These are phyloP conservation scores for Kurtzmaniella quercitrusa DNA, from an alignment of 1,139 yeast genomes.

Conservation along the genomic window DNA sequence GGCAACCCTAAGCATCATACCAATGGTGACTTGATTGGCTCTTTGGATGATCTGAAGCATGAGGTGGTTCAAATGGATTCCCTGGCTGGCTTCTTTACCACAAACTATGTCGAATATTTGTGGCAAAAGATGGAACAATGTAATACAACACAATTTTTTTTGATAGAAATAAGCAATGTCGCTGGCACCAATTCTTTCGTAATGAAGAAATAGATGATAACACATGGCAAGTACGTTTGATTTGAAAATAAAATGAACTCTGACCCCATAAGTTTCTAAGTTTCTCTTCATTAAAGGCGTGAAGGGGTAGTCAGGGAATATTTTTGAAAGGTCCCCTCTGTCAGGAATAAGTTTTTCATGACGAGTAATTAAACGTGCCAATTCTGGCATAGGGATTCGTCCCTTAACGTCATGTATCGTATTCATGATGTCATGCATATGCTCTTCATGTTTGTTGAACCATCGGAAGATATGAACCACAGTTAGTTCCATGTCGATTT, in stretches of 20 bases:
- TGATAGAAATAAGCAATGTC: conserved; percentile 16
- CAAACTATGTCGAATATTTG: conserved; percentile 17
- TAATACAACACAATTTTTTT: conserved; percentile 15
- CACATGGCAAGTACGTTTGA: conserved; percentile 23
- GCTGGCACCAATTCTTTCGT: conserved; percentile 14
- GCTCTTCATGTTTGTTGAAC: conserved; percentile 3
- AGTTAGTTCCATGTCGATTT: conserved; percentile 5
- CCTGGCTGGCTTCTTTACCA: conserved; percentile 21
- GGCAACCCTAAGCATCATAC: conserved; percentile 21
- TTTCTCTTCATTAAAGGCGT: conserved; percentile 1
- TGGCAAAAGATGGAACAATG: conserved; percentile 18
- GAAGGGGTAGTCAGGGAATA: not conserved
- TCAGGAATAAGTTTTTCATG: not conserved
- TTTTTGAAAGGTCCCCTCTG: not conserved
- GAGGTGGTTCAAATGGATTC: conserved; percentile 22
- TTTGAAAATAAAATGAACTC: conserved; percentile 17
- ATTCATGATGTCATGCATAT: conserved; percentile 1
- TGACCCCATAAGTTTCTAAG: conserved; percentile 5
- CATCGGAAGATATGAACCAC: conserved; percentile 3
- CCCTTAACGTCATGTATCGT: conserved; percentile 2
- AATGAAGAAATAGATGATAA: conserved; percentile 24
- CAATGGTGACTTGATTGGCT: conserved; percentile 19
- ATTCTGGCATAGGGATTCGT: not conserved
- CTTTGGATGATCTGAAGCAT: conserved; percentile 23
- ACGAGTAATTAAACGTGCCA: not conserved